A percentile compares a stretch with the other conserved stretches of the same genome.
Conservation (phyloP, 1,284 basidiomycete species). For the Ceratobasidium theobromae region DNA sequence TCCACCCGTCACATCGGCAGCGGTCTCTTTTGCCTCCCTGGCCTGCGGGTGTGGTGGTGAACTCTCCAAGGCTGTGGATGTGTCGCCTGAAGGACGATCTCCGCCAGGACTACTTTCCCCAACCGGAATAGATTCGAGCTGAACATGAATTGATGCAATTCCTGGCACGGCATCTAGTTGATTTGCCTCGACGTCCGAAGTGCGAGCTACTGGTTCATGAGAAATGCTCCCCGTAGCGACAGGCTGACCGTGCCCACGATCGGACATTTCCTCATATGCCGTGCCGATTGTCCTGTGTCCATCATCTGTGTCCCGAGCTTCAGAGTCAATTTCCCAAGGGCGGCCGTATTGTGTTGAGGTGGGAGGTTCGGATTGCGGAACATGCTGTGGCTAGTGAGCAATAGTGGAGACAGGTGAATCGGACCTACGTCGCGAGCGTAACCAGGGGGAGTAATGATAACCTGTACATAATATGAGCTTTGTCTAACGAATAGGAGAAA, state of each 20-base stretch:
- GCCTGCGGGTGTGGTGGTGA: not conserved
- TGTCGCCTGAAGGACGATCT: slow-evolving; percentile 9
- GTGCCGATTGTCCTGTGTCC: slow-evolving; percentile 13
- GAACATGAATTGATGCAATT: slow-evolving; percentile 34
- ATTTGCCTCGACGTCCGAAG: slow-evolving; percentile 35
- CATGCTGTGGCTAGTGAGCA: slow-evolving; percentile 38
- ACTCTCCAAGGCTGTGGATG: slow-evolving; percentile 8
- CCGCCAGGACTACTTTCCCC: not conserved
- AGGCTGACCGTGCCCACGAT: slow-evolving; percentile 15
- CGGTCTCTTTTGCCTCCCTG: not conserved
- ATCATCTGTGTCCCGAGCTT: slow-evolving; percentile 16
- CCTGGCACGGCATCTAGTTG: slow-evolving; percentile 41
- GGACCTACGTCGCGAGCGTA: slow-evolving; percentile 63
- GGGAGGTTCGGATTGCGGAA: slow-evolving; percentile 38
- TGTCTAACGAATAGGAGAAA: not conserved
- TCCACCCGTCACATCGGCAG: not conserved
- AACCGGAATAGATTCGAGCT: not conserved
- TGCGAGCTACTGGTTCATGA: not conserved
- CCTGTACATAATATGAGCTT: slow-evolving; percentile 41
- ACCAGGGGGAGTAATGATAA: slow-evolving; percentile 65
- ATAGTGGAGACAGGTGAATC: not conserved
- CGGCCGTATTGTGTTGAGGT: slow-evolving; percentile 16
- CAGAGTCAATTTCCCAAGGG: slow-evolving; percentile 26
- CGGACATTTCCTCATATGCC: slow-evolving; percentile 25
- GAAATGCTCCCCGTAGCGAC: not conserved